Evolutionary conservation across 257 asterid genomes (phyloP), one percentile per base, ranked within the genome.

Genomic region (Jacaranda mimosifolia): DNA sequence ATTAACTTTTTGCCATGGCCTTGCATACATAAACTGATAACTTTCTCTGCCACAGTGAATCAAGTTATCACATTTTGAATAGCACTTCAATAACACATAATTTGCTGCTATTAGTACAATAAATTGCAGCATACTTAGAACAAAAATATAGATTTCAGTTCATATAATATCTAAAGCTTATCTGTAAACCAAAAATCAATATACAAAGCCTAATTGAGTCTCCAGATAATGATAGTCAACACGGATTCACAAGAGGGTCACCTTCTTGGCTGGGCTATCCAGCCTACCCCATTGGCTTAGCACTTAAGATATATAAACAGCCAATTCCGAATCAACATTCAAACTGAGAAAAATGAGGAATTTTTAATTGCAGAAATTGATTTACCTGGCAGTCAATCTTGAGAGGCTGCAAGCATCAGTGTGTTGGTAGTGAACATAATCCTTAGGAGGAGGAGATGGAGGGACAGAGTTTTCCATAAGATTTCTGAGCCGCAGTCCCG

Each of bases 11-110:
- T 85, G 77, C 98, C 99, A 95, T 36, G 93, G 92, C 82, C 89
- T 91, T 21, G 83, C 84, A 79, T 84, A 83, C 98, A 90, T 95
- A 83, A 87, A 95, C 86, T 93, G 83, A 80, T 91, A 87, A 78
- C 98, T 84, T 86, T 95, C 99, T 88, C 99, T 95, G 86, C 76
- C 84, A 80, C 78, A 68, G 68, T 64, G 78, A 59, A 56, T 3
- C 57, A 67, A 18, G 46, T 68, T 49, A 48, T 13, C 48, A 11
- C 60, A 69, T 66, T 26, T 67, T 49, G 32, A n/a, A 38, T 19
- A 48, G 69, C 48, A 67, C 67, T 45, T 64, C 35, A 74, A 36
- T 46, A 36, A 49, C 76, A 63, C 15, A 56, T 45, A 19, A 9
- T 42, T 39, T n/a, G 56, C 49, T 17, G 55, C 53, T 8, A 19